Evolutionary conservation across 768 basidiomycete genomes (phyloP).

Genomic region (Amanita pseudoporphyria): DNA sequence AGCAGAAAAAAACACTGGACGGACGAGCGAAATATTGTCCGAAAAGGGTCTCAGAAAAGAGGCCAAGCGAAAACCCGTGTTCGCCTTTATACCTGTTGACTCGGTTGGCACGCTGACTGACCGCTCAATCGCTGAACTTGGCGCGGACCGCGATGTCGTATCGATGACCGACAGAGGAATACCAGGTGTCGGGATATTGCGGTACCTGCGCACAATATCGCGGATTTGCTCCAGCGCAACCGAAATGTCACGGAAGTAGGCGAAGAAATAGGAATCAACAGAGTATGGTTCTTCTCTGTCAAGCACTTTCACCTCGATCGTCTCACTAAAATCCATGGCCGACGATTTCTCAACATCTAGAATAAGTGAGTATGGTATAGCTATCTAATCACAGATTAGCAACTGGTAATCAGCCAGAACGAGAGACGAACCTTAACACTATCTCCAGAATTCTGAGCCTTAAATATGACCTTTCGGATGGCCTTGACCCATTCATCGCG

Average conservation of each 20-base stretch:
- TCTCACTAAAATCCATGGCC: slow-evolving; percentile 93
- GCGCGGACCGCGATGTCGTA: slow-evolving; percentile 41
- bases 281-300: slow-evolving; percentile 75
- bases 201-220: slow-evolving; percentile 55
- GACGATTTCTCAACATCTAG: slow-evolving; percentile 82
- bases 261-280: slow-evolving; percentile 87
- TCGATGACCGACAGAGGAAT: slow-evolving; percentile 41
- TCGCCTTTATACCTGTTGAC: slow-evolving; percentile 20
- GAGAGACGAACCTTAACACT: slow-evolving; percentile 66
- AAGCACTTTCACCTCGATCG: slow-evolving; percentile 87
- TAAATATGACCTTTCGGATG: slow-evolving; percentile 89
- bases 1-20: slow-evolving; percentile 13
- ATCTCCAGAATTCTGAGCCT: slow-evolving; percentile 93
- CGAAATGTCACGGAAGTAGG: slow-evolving; percentile 82
- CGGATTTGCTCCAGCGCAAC: slow-evolving; percentile 76
- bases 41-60: slow-evolving; percentile 63
- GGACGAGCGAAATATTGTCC: slow-evolving; percentile 29
- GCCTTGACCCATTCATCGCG: slow-evolving; percentile 96
- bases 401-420: slow-evolving; percentile 1
- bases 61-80: slow-evolving; percentile 51
- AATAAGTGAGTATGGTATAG: slow-evolving; percentile 86
- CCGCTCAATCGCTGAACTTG: slow-evolving; percentile 27
- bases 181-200: slow-evolving; percentile 24
- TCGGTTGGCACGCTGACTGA: slow-evolving; percentile 28
- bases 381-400: slow-evolving; percentile 42